Base-by-base conservation (phyloP, 1,284 basidiomycete species). In the Coriolopsis trogii region DNA sequence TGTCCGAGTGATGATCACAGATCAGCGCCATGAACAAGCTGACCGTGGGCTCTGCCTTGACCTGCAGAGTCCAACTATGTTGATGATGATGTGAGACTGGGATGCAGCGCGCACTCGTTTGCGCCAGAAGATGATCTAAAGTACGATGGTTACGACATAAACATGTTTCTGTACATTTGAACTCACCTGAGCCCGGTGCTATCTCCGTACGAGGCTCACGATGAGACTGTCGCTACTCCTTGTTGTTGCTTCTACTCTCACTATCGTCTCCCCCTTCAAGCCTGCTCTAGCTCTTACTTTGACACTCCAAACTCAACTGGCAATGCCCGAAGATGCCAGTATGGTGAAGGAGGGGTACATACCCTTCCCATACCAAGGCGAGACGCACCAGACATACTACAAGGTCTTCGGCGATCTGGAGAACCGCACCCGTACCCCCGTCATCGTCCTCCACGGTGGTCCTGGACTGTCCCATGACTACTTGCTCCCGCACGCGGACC, bases 401-500 rank as follows among this genome's bases (percentile, higher is more conserved):
- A 54, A 42, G 31, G 24, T 59, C 28, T 50, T 55, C 41, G 54
- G 59, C 20, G 41, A 59, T 52, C 38, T 65, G 20, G 23, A 34
- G 26, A 36, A 40, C n/a, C 55, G 41, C 6, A 49, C 58, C 12
- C 53, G 46, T 31, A 25, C 53, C 0, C 61, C 63, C 4, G 44
- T 63, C 26, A 40, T 64, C 45, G 54, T 56, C 23, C 37, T 63
- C 24, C 63, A 64, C 36, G 63, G 63, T n/a, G 63, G 61, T 2
- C 63, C 64, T 4, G 67, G 67, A 12, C 24, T 68, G 23, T 41
- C 59, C 6, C 56, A 62, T 53, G 51, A 65, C 33, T 67, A 65
- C 56, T 40, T 63, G 18, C 46, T 62, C 23, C 59, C 64, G 9
- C 51, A 63, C 41, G 41, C 52, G 26, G 62, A 64, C 46, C 63